phyloP scores from a whole-genome alignment of 371 early-diverging fungal genomes.

The Mucor ambiguus region DNA sequence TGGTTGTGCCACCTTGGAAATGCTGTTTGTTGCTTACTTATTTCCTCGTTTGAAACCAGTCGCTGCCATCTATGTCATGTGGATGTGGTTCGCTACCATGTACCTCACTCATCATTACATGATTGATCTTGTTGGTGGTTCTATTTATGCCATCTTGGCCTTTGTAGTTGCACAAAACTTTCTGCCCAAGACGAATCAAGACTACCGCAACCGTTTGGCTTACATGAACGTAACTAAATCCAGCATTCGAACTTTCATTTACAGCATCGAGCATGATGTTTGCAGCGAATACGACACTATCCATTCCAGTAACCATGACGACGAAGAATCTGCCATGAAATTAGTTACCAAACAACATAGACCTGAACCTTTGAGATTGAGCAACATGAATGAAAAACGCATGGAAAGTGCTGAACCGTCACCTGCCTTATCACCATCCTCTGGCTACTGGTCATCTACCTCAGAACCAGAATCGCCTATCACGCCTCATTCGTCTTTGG shows the following conservation, averaged over 20 bases:
- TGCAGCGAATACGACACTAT: slow-evolving; percentile 21
- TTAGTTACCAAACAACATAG: not conserved
- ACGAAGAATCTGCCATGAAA: slow-evolving; percentile 10
- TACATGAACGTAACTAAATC: slow-evolving; percentile 39
- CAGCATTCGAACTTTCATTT: slow-evolving; percentile 25
- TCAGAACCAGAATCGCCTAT: slow-evolving; percentile 38
- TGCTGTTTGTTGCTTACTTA: slow-evolving; percentile 59
- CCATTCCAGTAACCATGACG: not conserved
- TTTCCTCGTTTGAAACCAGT: slow-evolving; percentile 55
- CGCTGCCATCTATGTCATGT: slow-evolving; percentile 55
- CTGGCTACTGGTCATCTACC: slow-evolving; percentile 31
- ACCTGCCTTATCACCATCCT: slow-evolving; percentile 17
- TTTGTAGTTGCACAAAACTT: slow-evolving; percentile 47
- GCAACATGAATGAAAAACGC: slow-evolving; percentile 6
- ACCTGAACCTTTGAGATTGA: slow-evolving; percentile 14
- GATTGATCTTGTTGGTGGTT: slow-evolving; percentile 73
- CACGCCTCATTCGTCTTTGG: slow-evolving; percentile 27
- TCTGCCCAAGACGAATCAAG: slow-evolving; percentile 29
- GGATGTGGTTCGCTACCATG: slow-evolving; percentile 82
- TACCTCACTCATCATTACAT: slow-evolving; percentile 78
- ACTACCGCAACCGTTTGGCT: slow-evolving; percentile 34
- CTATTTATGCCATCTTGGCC: slow-evolving; percentile 64
- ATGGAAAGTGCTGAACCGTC: not conserved
- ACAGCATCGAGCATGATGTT: slow-evolving; percentile 29
- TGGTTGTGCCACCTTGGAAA: slow-evolving; percentile 70